Conservation (phyloP, 1,139 yeast genomes). For the Saccharomyces hybrid region DNA sequence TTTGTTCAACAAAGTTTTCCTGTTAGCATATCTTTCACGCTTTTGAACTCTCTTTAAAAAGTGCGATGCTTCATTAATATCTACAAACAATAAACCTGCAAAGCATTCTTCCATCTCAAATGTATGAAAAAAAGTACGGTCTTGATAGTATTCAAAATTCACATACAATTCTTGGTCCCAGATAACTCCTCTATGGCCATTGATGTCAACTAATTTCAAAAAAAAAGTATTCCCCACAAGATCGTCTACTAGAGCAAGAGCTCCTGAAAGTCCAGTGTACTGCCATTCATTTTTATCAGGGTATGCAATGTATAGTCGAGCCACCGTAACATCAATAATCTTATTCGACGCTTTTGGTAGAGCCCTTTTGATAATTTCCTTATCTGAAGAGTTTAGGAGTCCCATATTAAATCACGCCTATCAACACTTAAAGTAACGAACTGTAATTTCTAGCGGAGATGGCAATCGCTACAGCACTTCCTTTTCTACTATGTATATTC, state of each 20-base stretch:
- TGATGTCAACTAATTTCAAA: constrained; percentile 76
- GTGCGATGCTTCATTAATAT: constrained; percentile 78
- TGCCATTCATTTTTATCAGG: constrained; percentile 80
- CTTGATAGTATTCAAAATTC: constrained; percentile 84
- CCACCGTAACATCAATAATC: constrained; percentile 84
- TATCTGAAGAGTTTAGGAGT: constrained; percentile 59
- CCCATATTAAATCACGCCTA: constrained; percentile 37
- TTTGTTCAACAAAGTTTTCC: constrained; percentile 75
- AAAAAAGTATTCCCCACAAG: constrained; percentile 90
- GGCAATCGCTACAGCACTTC: not conserved
- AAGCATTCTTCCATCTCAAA: constrained; percentile 88
- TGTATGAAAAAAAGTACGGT: constrained; percentile 87
- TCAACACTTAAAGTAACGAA: not conserved
- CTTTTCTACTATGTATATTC: not conserved
- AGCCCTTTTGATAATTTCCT: constrained; percentile 79
- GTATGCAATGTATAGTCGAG: constrained; percentile 79
- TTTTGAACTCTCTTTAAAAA: constrained; percentile 69
- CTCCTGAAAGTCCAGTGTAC: constrained; percentile 85
- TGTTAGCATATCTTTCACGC: constrained; percentile 76
- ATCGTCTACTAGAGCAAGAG: constrained; percentile 81
- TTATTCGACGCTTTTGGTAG: constrained; percentile 85
- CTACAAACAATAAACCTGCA: constrained; percentile 87
- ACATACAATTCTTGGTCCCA: constrained; percentile 97
- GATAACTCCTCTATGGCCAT: constrained; percentile 73
- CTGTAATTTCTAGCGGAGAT: not conserved